These are phyloP conservation scores for Lagenidium giganteum DNA, from an alignment of 352 stramenopile genomes.

Conservation along the genomic window DNA sequence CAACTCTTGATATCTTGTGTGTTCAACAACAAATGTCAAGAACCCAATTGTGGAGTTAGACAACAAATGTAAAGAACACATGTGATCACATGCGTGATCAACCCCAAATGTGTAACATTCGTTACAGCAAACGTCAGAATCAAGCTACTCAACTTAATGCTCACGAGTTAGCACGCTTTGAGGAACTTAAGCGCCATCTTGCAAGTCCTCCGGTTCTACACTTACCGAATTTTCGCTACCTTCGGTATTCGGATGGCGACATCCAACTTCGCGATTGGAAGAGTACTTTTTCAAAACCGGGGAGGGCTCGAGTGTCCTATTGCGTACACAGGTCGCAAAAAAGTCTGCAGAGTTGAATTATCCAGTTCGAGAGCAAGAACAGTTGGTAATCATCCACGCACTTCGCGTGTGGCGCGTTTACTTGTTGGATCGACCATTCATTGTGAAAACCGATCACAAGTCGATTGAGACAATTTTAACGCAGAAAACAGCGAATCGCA, in stretches of 20 bases:
- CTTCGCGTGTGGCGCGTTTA: constrained; percentile 7
- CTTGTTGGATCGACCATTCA: constrained; percentile 5
- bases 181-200: neutral
- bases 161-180: neutral
- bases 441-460: constrained; percentile 14
- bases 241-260: constrained; percentile 5
- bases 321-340: constrained; percentile 14
- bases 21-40: too few species aligned
- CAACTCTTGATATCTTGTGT: too few species aligned
- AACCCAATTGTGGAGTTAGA: too few species aligned
- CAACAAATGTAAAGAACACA: too few species aligned
- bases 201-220: constrained; percentile 2
- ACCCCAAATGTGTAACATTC: too few species aligned
- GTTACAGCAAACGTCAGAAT: constrained; percentile 6
- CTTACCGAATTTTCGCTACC: constrained; percentile 2
- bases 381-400: constrained; percentile 11
- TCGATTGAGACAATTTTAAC: constrained; percentile 11
- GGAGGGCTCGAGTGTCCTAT: constrained; percentile 5
- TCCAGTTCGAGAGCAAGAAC: constrained; percentile 7
- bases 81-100: too few species aligned
- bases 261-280: constrained; percentile 5
- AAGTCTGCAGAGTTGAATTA: constrained; percentile 17
- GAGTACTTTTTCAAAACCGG: constrained; percentile 5
- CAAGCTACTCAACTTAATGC: constrained; percentile 1
- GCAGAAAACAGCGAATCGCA: constrained; percentile 13